phyloP scores from a whole-genome alignment of 2,329 filamentous ascomycete genomes.

The Hymenoscyphus scutula region DNA sequence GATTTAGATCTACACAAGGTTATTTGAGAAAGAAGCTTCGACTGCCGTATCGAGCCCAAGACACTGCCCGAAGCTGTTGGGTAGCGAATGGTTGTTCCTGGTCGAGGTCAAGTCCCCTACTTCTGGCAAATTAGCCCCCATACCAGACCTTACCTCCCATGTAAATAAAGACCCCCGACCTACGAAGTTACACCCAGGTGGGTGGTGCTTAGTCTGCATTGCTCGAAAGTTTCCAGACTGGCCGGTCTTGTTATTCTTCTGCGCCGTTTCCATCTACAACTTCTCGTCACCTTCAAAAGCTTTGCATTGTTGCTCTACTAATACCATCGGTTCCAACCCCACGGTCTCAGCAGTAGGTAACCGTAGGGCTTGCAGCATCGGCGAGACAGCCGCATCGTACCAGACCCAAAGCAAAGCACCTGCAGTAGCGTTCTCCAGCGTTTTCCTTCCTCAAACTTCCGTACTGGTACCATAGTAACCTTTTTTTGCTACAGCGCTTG shows the following conservation, averaged over 20 bases:
- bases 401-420: conserved; percentile 4
- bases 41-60: background rate
- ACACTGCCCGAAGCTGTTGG: background rate
- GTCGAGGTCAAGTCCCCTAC: background rate
- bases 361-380: background rate
- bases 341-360: too few species aligned
- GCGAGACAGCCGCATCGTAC: background rate
- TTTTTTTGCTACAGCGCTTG: background rate
- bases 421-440: conserved; percentile 15
- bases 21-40: background rate
- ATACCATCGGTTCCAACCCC: background rate
- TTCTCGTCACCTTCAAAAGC: background rate
- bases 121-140: background rate
- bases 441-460: too few species aligned
- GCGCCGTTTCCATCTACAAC: background rate
- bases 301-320: background rate
- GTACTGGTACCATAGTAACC: too few species aligned
- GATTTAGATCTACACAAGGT: background rate
- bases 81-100: background rate
- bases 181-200: background rate
- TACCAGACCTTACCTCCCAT: background rate
- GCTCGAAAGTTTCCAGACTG: background rate
- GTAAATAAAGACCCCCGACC: too few species aligned
- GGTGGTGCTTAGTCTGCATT: background rate
- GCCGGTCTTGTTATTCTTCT: too few species aligned